These are phyloP conservation scores for Penicillium sp. DNA, from an alignment of 2,329 filamentous ascomycete genomes.

Conservation along the genomic window DNA sequence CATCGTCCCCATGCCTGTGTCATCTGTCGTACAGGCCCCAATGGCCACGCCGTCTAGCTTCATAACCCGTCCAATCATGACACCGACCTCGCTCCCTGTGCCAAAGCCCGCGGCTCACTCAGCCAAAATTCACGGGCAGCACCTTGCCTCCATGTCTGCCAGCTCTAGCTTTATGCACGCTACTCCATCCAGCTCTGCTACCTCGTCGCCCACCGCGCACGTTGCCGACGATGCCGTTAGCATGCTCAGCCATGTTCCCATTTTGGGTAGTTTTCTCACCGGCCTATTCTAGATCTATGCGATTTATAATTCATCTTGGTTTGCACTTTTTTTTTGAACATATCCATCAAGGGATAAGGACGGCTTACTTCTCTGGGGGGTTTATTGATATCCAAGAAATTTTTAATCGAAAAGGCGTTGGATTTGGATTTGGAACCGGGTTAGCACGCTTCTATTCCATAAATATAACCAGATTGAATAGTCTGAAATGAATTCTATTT, in stretches of 20 bases:
- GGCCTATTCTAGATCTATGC: neutral
- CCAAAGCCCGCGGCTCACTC: neutral
- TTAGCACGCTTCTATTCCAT: conserved; percentile 8
- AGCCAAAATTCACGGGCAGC: conserved; percentile 14
- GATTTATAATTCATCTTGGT: neutral
- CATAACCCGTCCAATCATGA: neutral
- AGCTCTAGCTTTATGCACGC: conserved; percentile 3
- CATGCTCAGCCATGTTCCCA: neutral
- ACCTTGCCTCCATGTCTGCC: conserved; percentile 8
- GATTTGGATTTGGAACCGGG: neutral
- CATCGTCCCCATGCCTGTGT: neutral
- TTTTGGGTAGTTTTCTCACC: conserved; percentile 3
- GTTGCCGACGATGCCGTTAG: neutral
- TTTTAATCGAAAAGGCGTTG: conserved; percentile 23
- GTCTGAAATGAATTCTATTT: conserved; percentile 15
- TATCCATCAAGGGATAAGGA: conserved; percentile 14
- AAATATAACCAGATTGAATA: conserved; percentile 12
- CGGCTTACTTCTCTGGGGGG: conserved; percentile 12
- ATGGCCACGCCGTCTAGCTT: conserved; percentile 6
- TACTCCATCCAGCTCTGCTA: conserved; percentile 19
- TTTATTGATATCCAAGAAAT: conserved; percentile 28
- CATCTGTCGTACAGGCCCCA: neutral
- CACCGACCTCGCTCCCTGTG: neutral
- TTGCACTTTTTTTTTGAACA: conserved; percentile 16
- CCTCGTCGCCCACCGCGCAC: conserved; percentile 18